Base-by-base conservation (phyloP, 495 filamentous ascomycete genomes). In the Aspergillus avenaceus region DNA sequence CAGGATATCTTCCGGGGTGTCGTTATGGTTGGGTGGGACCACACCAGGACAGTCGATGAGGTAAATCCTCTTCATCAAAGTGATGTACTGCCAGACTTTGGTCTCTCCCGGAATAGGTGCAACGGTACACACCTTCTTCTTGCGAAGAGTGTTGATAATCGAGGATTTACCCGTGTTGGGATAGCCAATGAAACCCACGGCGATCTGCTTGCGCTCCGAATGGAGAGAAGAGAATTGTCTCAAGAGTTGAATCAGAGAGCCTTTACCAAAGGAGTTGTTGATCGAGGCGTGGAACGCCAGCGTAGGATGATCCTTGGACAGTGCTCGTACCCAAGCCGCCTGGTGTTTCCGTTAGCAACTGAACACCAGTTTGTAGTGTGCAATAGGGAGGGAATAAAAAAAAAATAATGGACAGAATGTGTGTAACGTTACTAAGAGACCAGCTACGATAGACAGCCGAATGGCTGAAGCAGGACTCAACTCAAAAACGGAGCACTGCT, bases 391-490 rank as follows among this genome's bases (percentile, higher is more conserved):
- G 44, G 28, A 19, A 46, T 1, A 54, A 49, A 18, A 31, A 40
- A 47, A 24, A 49, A 49, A 21, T 18, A 13, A 53, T 37, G 25
- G 14, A 26, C 23, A 42, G 54, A 58, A 87, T 98, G 92, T 98
- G 81, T 95, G 91, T 86, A 85, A 87, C 90, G 85, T 87, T 85
- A 96, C 92, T 98, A 97, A 95, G 93, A 96, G 86, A 72, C 81
- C 79, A 78, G 76, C 84, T 82, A 92, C 74, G 52, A 65, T 62
- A 64, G 64, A 57, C 62, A 66, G 65, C 65, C 49, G 61, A 64
- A 56, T 62, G 65, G 71, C 58, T 66, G 71, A 68, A 73, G 60
- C 61, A 80, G 81, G 76, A 68, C 83, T 95, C 91, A 90, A 95
- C 90, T 96, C 89, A 86, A 63, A 83, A 83, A 86, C 83, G 84